Evolutionary conservation across 352 stramenopile genomes (phyloP).

Genomic region (Pythium sukuiense): DNA sequence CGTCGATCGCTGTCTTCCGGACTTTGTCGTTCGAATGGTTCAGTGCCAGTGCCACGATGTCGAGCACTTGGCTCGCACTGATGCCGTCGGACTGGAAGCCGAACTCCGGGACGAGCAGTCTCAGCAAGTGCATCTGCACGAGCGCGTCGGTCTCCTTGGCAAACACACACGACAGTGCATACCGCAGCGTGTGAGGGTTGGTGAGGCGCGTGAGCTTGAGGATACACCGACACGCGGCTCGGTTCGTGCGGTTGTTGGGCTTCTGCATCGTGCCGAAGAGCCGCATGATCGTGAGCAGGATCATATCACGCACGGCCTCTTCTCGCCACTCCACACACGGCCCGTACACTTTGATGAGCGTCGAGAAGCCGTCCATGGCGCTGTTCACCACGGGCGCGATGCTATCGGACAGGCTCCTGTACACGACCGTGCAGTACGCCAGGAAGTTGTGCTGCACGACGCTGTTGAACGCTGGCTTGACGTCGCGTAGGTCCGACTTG

Average conservation of each 20-base stretch:
- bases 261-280: slow-evolving; percentile 77
- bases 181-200: slow-evolving; percentile 66
- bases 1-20: slow-evolving; percentile 69
- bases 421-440: slow-evolving; percentile 60
- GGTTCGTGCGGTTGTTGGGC: slow-evolving; percentile 72
- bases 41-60: slow-evolving; percentile 46
- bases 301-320: slow-evolving; percentile 54
- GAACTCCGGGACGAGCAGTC: slow-evolving; percentile 74
- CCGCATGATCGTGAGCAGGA: slow-evolving; percentile 58
- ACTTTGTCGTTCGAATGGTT: slow-evolving; percentile 69
- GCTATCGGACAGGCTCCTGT: slow-evolving; percentile 56
- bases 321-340: slow-evolving; percentile 77
- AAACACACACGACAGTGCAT: slow-evolving; percentile 75
- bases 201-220: slow-evolving; percentile 72
- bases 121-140: slow-evolving; percentile 84
- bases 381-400: slow-evolving; percentile 80
- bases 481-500: slow-evolving; percentile 71
- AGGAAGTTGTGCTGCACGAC: slow-evolving; percentile 65
- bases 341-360: slow-evolving; percentile 74
- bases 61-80: slow-evolving; percentile 54
- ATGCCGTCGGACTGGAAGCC: slow-evolving; percentile 71
- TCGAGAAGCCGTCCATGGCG: slow-evolving; percentile 65
- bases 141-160: slow-evolving; percentile 62
- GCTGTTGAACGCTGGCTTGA: slow-evolving; percentile 56
- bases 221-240: slow-evolving; percentile 69